Conservation (phyloP, 306 rosid species). For the Cucumis cinereus region DNA sequence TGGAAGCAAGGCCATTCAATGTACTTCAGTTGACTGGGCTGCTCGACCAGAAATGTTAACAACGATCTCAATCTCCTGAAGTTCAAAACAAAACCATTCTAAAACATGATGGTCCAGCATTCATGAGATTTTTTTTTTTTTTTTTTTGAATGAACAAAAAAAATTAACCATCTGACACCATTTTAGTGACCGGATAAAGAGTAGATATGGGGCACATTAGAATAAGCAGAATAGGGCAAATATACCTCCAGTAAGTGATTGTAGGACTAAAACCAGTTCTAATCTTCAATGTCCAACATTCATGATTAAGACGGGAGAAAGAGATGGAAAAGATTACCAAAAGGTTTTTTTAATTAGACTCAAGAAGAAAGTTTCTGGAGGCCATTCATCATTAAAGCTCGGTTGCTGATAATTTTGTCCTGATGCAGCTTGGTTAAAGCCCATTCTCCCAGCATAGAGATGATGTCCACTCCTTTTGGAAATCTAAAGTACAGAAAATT, state of each 20-base stretch:
- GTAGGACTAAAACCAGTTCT: conserved; percentile 10
- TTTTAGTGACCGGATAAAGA: background rate
- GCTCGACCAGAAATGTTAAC: conserved; percentile 56
- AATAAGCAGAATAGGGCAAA: background rate
- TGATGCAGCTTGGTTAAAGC: conserved; percentile 17
- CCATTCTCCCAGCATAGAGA: conserved; percentile 9
- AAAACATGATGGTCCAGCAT: background rate
- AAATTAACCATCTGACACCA: background rate
- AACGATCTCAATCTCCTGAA: conserved; percentile 47
- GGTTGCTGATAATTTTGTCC: conserved; percentile 28
- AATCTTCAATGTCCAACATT: conserved; percentile 33
- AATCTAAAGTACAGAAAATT: conserved; percentile 27
- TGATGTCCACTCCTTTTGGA: conserved; percentile 1
- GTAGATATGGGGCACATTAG: background rate
- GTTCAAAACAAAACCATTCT: background rate
- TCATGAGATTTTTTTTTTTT: background rate
- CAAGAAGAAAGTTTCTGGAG: conserved; percentile 49
- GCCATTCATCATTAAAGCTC: conserved; percentile 26
- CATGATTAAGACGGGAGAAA: background rate
- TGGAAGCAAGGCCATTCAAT: conserved; percentile 79
- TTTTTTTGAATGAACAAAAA: background rate
- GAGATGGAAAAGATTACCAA: conserved; percentile 26
- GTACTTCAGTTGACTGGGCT: conserved; percentile 82
- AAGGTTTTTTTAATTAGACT: conserved; percentile 33
- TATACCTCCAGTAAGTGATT: conserved; percentile 3